Evolutionary conservation across 129 eudicot genomes (phyloP), one percentile per base, ranked within the genome.

Genomic region (Arctium minus): DNA sequence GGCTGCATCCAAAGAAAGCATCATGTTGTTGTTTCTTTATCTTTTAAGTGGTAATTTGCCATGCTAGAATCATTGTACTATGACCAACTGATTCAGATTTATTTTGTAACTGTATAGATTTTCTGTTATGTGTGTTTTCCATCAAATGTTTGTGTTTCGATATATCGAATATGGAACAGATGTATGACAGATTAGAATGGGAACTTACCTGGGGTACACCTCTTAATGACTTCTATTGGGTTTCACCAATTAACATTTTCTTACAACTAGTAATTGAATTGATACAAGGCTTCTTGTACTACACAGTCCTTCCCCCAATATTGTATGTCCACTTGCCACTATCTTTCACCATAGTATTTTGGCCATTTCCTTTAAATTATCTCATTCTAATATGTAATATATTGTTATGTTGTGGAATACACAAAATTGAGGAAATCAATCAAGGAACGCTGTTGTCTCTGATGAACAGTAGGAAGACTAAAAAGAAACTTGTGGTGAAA

Each of bases 1-100:
- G 88, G 87, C 99, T 95, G 91, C 88, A 86, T 60, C 18, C 7
- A 79, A 74, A 46, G 65, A 62, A 68, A 80, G 8, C 60, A 22
- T 50, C 75, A 17, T 17, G 7, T 53, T 18, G 32, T 64, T n/a
- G 31, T 64, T 18, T 64, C 70, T 6, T 5, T 64, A 2, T 22
- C 32, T 65, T 18, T 65, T 3, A 65, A 64, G 70, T 18, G 32
- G 31, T 64, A 64, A 18, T 64, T 18, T 4, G 30, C 11, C 31
- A 64, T 22, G 18, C 11, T 64, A n/a, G 18, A 53, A 42, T 42
- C 11, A 42, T 8, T 8, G 50, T 42, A 44, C 53, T 2, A 37
- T 37, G 40, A 46, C 56, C 56, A 46, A 11, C 27, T 56, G 67
- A 53, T 12, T 15, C 64, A 53, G 17, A 53, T 53, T 53, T 5